Percentiles rank a stretch among this genome's conserved stretches.
Conservation (phyloP, 140 eudicot genomes). For the Bidens hawaiensis region DNA sequence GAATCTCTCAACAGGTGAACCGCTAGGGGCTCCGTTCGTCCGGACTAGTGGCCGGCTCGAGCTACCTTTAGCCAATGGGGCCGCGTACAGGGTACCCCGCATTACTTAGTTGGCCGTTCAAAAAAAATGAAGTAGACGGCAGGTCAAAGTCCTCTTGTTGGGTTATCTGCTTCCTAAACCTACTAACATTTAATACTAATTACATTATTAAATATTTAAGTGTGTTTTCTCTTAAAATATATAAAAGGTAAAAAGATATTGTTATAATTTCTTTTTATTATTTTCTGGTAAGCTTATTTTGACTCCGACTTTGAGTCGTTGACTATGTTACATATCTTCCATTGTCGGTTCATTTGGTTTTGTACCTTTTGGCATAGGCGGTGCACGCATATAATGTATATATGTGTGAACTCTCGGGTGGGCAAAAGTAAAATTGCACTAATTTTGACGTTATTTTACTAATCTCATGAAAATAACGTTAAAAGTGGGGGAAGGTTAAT, state of each 20-base stretch:
- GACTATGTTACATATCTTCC: neutral
- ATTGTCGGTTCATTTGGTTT: slow-evolving; percentile 6
- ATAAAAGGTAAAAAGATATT: neutral
- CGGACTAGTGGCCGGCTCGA: too few relatives aligned
- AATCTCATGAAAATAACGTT: too few relatives aligned
- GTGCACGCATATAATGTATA: too few relatives aligned
- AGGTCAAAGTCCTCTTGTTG: slow-evolving; percentile 25
- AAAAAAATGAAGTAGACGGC: slow-evolving; percentile 14
- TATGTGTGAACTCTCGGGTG: too few relatives aligned
- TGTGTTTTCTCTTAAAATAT: neutral
- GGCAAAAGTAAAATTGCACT: too few relatives aligned
- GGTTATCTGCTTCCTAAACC: slow-evolving; percentile 20
- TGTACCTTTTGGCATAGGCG: neutral
- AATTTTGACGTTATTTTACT: too few relatives aligned
- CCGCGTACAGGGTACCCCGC: too few relatives aligned
- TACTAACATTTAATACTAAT: slow-evolving; percentile 7
- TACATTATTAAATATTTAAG: neutral
- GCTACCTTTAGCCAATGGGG: too few relatives aligned
- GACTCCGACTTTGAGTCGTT: neutral
- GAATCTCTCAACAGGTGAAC: too few relatives aligned
- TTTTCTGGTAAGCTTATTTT: slow-evolving; percentile 10
- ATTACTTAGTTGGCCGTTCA: too few relatives aligned
- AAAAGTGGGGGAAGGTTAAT: too few relatives aligned
- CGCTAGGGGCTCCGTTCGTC: too few relatives aligned
- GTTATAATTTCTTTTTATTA: neutral